Evolutionary conservation across 139 green algal genomes (phyloP).

Genomic region (Auxenochlorella protothecoides): DNA sequence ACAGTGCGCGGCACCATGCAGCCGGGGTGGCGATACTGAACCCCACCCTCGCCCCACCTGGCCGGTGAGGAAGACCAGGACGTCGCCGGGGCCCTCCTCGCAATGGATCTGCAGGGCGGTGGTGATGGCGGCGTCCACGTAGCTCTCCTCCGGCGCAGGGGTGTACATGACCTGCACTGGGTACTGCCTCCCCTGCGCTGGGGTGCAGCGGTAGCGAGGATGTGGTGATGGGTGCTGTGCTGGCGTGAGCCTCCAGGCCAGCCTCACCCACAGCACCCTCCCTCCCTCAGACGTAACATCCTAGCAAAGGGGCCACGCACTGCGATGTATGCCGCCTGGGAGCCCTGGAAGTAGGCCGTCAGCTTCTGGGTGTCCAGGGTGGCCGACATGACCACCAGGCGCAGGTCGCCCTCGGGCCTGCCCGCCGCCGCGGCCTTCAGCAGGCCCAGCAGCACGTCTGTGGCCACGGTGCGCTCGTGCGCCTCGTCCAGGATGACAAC

Average conservation of each 20-base stretch:
- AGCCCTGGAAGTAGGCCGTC: conserved; percentile 62
- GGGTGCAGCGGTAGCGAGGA: not conserved
- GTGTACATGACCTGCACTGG: conserved; percentile 73
- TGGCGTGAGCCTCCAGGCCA: not conserved
- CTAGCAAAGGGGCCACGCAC: conserved; percentile 2
- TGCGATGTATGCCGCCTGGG: conserved; percentile 45
- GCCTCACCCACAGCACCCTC: not conserved
- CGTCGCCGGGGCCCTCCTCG: conserved; percentile 61
- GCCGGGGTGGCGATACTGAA: no score
- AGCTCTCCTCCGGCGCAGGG: conserved; percentile 64
- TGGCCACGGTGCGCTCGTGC: conserved; percentile 87
- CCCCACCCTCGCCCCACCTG: conserved; percentile 9
- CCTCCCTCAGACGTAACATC: not conserved
- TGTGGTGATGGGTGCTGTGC: not conserved
- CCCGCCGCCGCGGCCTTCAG: conserved; percentile 57
- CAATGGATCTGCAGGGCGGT: conserved; percentile 66
- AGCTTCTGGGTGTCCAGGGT: conserved; percentile 82
- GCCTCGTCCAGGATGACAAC: conserved; percentile 92
- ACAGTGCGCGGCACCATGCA: no score
- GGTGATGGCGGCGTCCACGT: conserved; percentile 75
- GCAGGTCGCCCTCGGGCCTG: conserved; percentile 7
- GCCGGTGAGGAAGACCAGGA: conserved; percentile 87
- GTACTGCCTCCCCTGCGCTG: conserved; percentile 50
- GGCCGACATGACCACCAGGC: conserved; percentile 89
- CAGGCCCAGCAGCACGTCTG: conserved; percentile 88